phyloP scores from a whole-genome alignment of 2,329 filamentous ascomycete species.

The Reticulascus tulasneorum region DNA sequence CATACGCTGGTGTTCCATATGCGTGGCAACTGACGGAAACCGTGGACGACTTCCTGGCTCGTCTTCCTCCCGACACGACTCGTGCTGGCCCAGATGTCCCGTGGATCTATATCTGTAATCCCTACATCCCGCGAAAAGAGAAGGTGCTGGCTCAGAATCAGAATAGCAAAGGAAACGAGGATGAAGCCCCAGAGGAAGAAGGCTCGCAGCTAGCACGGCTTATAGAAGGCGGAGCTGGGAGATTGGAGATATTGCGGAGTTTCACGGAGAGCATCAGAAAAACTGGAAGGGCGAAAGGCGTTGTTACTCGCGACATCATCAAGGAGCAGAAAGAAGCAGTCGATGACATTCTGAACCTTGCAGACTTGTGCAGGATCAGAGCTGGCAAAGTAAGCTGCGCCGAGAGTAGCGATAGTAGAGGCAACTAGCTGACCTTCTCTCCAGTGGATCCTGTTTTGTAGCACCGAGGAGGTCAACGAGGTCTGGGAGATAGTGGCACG shows the following conservation, averaged over 20 bases:
- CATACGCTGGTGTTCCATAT: constrained; percentile 48
- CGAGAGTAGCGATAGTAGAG: background rate
- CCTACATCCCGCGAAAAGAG: constrained; percentile 39
- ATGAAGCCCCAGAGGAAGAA: constrained; percentile 44
- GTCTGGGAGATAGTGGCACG: constrained; percentile 64
- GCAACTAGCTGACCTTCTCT: constrained; percentile 11
- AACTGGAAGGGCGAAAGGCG: constrained; percentile 26
- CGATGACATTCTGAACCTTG: constrained; percentile 56
- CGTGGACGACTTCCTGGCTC: constrained; percentile 59
- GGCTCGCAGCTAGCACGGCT: constrained; percentile 46
- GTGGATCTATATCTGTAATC: constrained; percentile 75
- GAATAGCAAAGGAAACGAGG: constrained; percentile 39
- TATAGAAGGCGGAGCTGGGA: constrained; percentile 46
- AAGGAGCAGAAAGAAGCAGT: constrained; percentile 45
- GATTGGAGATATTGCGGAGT: constrained; percentile 39
- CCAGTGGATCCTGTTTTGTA: constrained; percentile 73
- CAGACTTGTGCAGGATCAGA: constrained; percentile 53
- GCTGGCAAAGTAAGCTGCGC: constrained; percentile 57
- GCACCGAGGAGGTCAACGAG: constrained; percentile 49
- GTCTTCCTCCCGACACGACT: constrained; percentile 65
- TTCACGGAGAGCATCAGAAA: constrained; percentile 46
- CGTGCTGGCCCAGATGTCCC: constrained; percentile 38
- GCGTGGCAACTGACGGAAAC: constrained; percentile 64
- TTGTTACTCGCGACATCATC: constrained; percentile 43
- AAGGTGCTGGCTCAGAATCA: constrained; percentile 30